These are phyloP conservation scores for Talaromyces piceae DNA, from an alignment of 2,329 filamentous ascomycete species.

Conservation along the genomic window DNA sequence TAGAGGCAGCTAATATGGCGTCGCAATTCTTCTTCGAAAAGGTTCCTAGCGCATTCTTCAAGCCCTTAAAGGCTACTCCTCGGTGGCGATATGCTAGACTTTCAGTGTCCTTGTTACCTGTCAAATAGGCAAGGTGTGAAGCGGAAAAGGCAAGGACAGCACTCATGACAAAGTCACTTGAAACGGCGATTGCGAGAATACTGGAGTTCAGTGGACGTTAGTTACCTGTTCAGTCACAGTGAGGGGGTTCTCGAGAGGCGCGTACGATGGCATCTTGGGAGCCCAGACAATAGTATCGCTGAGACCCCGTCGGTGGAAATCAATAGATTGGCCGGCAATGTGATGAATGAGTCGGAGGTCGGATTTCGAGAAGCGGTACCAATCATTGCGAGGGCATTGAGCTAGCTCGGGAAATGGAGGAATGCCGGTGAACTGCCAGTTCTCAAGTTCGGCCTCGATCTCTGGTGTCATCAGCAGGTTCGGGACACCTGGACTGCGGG, in stretches of 20 bases:
- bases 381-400: conserved; percentile 66
- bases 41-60: conserved; percentile 76
- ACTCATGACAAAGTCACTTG: conserved; percentile 86
- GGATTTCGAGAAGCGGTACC: conserved; percentile 64
- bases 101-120: conserved; percentile 73
- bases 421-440: conserved; percentile 75
- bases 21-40: conserved; percentile 86
- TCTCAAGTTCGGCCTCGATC: conserved; percentile 70
- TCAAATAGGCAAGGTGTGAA: conserved; percentile 84
- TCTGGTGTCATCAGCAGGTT: conserved; percentile 79
- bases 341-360: conserved; percentile 88
- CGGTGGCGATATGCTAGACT: conserved; percentile 87
- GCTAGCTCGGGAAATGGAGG: conserved; percentile 79
- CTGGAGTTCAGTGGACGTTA: conserved; percentile 34
- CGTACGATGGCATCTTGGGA: conserved; percentile 78
- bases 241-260: neutral
- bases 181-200: conserved; percentile 73
- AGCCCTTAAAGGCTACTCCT: conserved; percentile 73
- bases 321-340: conserved; percentile 74
- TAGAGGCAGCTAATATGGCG: conserved; percentile 81
- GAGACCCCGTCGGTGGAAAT: conserved; percentile 68
- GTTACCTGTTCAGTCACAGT: neutral
- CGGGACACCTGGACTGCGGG: conserved; percentile 34
- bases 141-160: conserved; percentile 89
- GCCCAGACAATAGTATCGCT: conserved; percentile 89